Evolutionary conservation across 805 yeast species (phyloP), one percentile per base, ranked within the genome.

Genomic region (Starmerella geochares): DNA sequence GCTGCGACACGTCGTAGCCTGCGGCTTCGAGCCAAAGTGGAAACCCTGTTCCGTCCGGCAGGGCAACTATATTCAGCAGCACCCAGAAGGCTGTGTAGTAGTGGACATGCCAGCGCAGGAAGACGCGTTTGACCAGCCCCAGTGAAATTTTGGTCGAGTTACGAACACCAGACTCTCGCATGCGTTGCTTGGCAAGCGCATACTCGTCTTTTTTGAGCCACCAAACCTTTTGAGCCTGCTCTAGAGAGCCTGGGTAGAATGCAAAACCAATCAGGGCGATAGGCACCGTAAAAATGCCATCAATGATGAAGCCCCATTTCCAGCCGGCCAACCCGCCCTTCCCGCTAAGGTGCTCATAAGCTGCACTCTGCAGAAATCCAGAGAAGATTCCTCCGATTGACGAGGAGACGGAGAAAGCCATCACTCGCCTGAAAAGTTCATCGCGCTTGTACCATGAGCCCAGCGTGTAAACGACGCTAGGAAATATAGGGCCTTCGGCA

Each of bases 251-350:
- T 4, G 81, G 81, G 46, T 76, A 67, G 3, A 69, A 61, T 47
- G 71, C 66, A 52, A 68, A 63, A 0, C 74, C 74, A 10, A 60
- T 36, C 3, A 70, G 14, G 0, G 73, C 74, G 16, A 69, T 62
- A 3, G 65, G 67, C 17, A 69, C 55, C 3, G 68, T 63, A 42
- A 71, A 62, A 49, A 79, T 65, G 21, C 84, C 81, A 62, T 81
- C 84, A 49, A 80, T 71, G 45, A 80, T 71, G 58, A 77, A 78
- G 65, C 78, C 73, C 86, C 85, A 80, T 62, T 79, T 72, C 86
- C 86, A 80, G 70, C 52, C 80, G 70, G 54, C 52, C 8, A 58
- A 55, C 1, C 78, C 78, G 13, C 65, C 66, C 36, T 58, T 64
- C 24, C 73, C 74, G 49, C 65, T 62, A 61, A 71, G 62, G 56